phyloP scores from a whole-genome alignment of 2,329 filamentous ascomycete species.

The Verticillium dahliae region DNA sequence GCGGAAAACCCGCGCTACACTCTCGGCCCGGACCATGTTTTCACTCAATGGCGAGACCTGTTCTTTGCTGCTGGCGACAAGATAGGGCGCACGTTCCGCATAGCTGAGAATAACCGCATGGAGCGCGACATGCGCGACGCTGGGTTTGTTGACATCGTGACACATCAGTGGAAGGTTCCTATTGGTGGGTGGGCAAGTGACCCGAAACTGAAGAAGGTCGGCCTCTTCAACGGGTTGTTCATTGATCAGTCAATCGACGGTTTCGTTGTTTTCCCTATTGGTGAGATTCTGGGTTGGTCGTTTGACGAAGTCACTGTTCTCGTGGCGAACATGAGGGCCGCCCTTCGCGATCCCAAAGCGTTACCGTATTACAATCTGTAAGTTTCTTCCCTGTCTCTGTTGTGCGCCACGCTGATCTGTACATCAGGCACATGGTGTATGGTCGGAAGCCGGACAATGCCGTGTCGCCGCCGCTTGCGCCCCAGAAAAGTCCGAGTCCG shows the following conservation, averaged over 20 bases:
- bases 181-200: constrained; percentile 10
- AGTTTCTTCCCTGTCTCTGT: not conserved
- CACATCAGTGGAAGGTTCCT: constrained; percentile 11
- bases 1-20: not conserved
- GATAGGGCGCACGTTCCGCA: constrained; percentile 21
- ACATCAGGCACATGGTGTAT: constrained; percentile 2
- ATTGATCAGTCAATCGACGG: constrained; percentile 18
- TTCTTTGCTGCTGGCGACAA: constrained; percentile 20
- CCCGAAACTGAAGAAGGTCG: constrained; percentile 7
- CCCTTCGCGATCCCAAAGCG: not conserved
- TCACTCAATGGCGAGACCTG: constrained; percentile 17
- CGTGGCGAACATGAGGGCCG: constrained; percentile 12
- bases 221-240: constrained; percentile 16
- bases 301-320: constrained; percentile 18
- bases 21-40: not conserved
- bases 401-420: not conserved
- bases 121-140: constrained; percentile 13
- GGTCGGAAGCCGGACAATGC: constrained; percentile 1
- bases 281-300: constrained; percentile 21
- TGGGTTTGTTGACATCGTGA: constrained; percentile 14
- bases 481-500: not conserved
- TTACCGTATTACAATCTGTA: constrained; percentile 2
- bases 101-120: constrained; percentile 15
- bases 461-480: constrained; percentile 13
- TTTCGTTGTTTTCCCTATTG: constrained; percentile 18